Evolutionary conservation across 768 basidiomycete genomes (phyloP).

Genomic region (Podaxis sp.): DNA sequence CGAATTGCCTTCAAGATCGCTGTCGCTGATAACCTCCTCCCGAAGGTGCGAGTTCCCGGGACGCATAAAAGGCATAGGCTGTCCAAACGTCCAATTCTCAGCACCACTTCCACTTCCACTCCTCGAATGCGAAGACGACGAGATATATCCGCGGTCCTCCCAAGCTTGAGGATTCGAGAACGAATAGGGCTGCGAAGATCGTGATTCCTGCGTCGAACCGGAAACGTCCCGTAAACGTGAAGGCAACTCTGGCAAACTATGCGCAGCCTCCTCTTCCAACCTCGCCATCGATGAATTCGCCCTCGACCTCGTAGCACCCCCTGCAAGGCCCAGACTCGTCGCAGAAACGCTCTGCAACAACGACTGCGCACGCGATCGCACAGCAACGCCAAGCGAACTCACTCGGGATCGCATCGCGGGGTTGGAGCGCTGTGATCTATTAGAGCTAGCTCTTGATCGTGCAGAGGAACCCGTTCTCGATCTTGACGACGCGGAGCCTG

Average conservation of each 20-base stretch:
- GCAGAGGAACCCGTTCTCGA: slow-evolving; percentile 20
- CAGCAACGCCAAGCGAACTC: slow-evolving; percentile 42
- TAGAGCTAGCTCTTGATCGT: slow-evolving; percentile 5
- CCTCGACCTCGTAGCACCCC: slow-evolving; percentile 37
- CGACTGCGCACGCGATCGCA: slow-evolving; percentile 65
- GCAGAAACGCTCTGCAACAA: slow-evolving; percentile 59
- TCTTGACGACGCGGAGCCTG: slow-evolving; percentile 13
- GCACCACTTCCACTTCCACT: slow-evolving; percentile 48
- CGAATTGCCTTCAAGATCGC: neutral
- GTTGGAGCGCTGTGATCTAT: slow-evolving; percentile 14
- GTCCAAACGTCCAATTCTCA: slow-evolving; percentile 78
- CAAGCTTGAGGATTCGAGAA: slow-evolving; percentile 11
- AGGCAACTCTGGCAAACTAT: slow-evolving; percentile 20
- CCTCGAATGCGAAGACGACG: slow-evolving; percentile 43
- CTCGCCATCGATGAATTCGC: slow-evolving; percentile 70
- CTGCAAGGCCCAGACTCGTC: slow-evolving; percentile 33
- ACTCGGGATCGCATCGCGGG: slow-evolving; percentile 35
- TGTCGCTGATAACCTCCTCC: slow-evolving; percentile 5
- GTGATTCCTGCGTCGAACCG: slow-evolving; percentile 1
- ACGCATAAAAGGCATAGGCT: slow-evolving; percentile 45
- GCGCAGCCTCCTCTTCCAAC: slow-evolving; percentile 50
- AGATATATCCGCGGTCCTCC: slow-evolving; percentile 27
- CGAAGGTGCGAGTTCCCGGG: slow-evolving; percentile 19
- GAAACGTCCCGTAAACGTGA: slow-evolving; percentile 14
- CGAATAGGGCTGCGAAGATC: neutral